These are phyloP conservation scores for Quercus alba DNA, from an alignment of 306 rosid genomes.

Conservation along the genomic window DNA sequence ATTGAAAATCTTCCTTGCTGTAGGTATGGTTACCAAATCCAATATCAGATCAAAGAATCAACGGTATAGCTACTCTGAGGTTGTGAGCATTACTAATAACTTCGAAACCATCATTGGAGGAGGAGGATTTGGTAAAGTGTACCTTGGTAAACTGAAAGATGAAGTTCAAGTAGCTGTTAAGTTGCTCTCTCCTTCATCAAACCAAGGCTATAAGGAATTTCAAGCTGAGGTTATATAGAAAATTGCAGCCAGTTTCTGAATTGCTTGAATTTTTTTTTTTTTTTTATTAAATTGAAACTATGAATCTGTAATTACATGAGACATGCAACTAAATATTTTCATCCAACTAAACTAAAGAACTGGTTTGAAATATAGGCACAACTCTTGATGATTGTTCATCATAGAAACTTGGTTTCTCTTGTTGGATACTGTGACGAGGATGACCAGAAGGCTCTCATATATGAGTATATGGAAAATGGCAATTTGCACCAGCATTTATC, in stretches of 20 bases:
- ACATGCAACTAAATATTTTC: not conserved
- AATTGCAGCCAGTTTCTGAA: too few relatives aligned
- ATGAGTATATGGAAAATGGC: constrained; percentile 25
- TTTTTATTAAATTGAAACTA: too few relatives aligned
- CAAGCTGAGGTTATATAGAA: constrained; percentile 9
- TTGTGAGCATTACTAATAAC: constrained; percentile 33
- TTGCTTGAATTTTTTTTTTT: too few relatives aligned
- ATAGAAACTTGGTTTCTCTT: constrained; percentile 27
- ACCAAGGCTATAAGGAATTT: too few relatives aligned
- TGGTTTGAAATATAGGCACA: not conserved
- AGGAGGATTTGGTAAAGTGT: constrained; percentile 55
- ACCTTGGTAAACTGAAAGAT: constrained; percentile 17
- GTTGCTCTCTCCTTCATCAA: too few relatives aligned
- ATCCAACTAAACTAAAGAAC: not conserved
- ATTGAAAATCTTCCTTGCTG: not conserved
- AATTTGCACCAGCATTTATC: constrained; percentile 13
- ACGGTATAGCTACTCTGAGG: constrained; percentile 21
- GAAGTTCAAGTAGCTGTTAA: not conserved
- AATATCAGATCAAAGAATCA: constrained; percentile 14
- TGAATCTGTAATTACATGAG: too few relatives aligned
- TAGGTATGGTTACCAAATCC: not conserved
- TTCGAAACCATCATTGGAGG: constrained; percentile 31
- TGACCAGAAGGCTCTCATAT: constrained; percentile 14
- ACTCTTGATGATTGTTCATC: constrained; percentile 20
- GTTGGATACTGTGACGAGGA: constrained; percentile 23